Evolutionary conservation across 192 early-diverging fungal species (phyloP), one percentile per base, ranked within the genome.

Genomic region (Neocallimastix lanati): DNA sequence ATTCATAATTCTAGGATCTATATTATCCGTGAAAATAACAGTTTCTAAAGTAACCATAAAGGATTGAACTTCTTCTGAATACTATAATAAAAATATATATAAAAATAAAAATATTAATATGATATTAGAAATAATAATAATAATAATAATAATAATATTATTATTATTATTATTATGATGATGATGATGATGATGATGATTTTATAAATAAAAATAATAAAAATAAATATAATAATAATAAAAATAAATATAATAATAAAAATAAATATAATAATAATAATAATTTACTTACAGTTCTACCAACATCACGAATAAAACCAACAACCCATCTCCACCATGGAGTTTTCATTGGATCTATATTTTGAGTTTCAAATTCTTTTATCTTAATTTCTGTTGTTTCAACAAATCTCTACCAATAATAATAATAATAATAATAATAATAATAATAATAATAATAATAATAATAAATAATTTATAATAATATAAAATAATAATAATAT

Each of bases 241-340:
- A n/a, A n/a, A n/a, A n/a, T n/a, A 6, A 33, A 6, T 33, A 33
- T 33, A 6, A 33, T 33, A 77, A 76, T 21, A 12, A 21, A 11
- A 76, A 29, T 67, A 79, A 29, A 2, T 30, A 76, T 37, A 27
- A 79, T 33, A 27, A 38, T 77, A 28, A 80, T 21, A 29, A 28
- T 18, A 13, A 28, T 18, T 21, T 79, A 87, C 88, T 88, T 91
- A 96, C 87, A 84, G 85, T 58, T 81, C 93, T 84, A 80, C 89
- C 83, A 82, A 89, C 83, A 84, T 93, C 86, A 80, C 87, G 83
- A 82, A 88, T 83, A 85, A 86, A 86, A 76, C 93, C 91, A 81
- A 84, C 81, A 16, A 90, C 83, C 91, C 91, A 94, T 82, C 90
- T 86, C 82, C 84, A 90, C 77, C 79, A 84, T 18, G 80, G 50